These are phyloP conservation scores for Mucor irregularis DNA, from an alignment of 371 early-diverging fungal genomes.

Conservation along the genomic window DNA sequence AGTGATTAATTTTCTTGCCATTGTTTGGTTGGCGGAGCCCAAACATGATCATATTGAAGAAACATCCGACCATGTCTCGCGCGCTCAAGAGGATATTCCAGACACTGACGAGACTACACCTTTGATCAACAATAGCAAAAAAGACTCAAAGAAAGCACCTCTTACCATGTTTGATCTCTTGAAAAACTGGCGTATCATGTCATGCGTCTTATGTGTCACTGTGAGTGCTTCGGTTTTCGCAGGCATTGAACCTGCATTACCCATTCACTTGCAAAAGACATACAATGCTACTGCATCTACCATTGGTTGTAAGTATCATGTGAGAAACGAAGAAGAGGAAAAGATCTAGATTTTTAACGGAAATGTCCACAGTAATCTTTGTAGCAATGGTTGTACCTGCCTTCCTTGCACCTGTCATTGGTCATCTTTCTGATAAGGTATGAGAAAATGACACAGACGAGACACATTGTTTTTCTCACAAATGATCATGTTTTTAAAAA, in stretches of 20 bases:
- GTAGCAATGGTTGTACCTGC: conserved; percentile 67
- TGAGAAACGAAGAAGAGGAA: background rate
- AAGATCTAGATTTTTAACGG: background rate
- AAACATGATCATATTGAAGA: conserved; percentile 20
- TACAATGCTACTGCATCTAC: conserved; percentile 48
- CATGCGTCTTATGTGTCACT: conserved; percentile 52
- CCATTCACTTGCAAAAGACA: conserved; percentile 52
- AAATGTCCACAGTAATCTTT: conserved; percentile 43
- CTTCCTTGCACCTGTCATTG: conserved; percentile 60
- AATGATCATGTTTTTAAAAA: background rate
- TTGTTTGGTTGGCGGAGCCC: conserved; percentile 64
- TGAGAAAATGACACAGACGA: background rate
- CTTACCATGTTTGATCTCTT: conserved; percentile 54
- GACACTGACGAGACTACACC: conserved; percentile 14
- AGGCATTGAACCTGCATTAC: conserved; percentile 67
- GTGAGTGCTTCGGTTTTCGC: conserved; percentile 63
- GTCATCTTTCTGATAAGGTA: conserved; percentile 59
- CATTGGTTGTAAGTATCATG: conserved; percentile 52
- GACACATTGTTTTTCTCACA: background rate
- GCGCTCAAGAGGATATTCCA: conserved; percentile 28
- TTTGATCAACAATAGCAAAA: conserved; percentile 8
- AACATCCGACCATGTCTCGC: conserved; percentile 21
- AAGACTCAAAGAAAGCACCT: conserved; percentile 9
- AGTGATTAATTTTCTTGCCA: conserved; percentile 66
- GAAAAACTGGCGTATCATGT: conserved; percentile 56